A percentile compares a stretch with the other conserved stretches of the same genome.
Evolutionary conservation across 2,329 filamentous ascomycete species (phyloP).

Genomic region (Endothia cerciana): DNA sequence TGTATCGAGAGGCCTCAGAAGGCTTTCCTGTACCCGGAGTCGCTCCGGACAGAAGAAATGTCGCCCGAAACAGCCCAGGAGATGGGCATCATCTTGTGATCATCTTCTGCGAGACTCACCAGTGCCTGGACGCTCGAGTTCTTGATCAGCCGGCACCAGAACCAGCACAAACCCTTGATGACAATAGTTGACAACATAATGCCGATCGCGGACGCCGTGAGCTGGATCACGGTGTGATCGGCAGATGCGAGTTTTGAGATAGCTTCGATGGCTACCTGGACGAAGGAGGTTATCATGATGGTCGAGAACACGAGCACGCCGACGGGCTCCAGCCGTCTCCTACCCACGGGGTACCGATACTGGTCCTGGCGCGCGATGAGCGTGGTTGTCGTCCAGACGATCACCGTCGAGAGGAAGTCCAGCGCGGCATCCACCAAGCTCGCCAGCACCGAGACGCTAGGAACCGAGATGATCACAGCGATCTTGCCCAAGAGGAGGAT

Average conservation of each 20-base stretch:
- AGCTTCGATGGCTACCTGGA: slow-evolving; percentile 75
- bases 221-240: slow-evolving; percentile 71
- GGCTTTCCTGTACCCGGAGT: background rate
- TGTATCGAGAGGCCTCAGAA: no score
- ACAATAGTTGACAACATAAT: slow-evolving; percentile 84
- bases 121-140: slow-evolving; percentile 86
- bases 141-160: slow-evolving; percentile 84
- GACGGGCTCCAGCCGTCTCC: slow-evolving; percentile 73
- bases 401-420: slow-evolving; percentile 80
- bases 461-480: slow-evolving; percentile 75
- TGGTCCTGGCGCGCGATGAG: slow-evolving; percentile 75
- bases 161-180: slow-evolving; percentile 81
- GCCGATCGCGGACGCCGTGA: slow-evolving; percentile 71
- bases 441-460: slow-evolving; percentile 79
- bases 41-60: background rate
- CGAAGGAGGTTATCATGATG: slow-evolving; percentile 85
- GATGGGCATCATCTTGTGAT: no score
- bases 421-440: slow-evolving; percentile 79
- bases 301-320: slow-evolving; percentile 82
- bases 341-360: slow-evolving; percentile 78
- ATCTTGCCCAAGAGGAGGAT: slow-evolving; percentile 77
- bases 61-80: background rate
- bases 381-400: slow-evolving; percentile 78
- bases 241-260: slow-evolving; percentile 63
- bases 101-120: slow-evolving; percentile 5